These are phyloP conservation scores for Friedmanniomyces endolithicus DNA, from an alignment of 495 filamentous ascomycete species.

Conservation along the genomic window DNA sequence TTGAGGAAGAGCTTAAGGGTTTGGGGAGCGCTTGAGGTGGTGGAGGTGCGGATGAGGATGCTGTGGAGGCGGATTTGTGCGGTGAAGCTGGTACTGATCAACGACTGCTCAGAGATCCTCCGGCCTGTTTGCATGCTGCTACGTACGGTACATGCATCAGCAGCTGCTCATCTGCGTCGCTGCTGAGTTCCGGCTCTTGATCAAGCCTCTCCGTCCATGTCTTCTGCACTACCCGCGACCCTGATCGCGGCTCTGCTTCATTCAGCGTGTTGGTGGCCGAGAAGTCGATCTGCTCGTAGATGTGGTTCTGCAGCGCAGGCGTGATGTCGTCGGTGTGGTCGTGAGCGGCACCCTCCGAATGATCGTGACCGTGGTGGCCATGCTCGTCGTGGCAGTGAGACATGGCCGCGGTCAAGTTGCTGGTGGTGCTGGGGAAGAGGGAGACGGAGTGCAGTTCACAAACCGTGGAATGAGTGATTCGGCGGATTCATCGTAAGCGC, in stretches of 20 bases:
- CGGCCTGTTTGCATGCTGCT: not conserved
- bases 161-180: constrained; percentile 86
- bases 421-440: not conserved
- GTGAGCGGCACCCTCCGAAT: constrained; percentile 40
- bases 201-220: constrained; percentile 72
- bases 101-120: too few relatives aligned
- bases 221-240: constrained; percentile 69
- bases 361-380: constrained; percentile 29
- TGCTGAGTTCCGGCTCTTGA: constrained; percentile 59
- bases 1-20: constrained; percentile 80
- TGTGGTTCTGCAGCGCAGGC: constrained; percentile 71
- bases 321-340: constrained; percentile 85
- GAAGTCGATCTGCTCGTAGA: constrained; percentile 88
- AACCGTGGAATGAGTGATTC: not conserved
- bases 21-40: constrained; percentile 56
- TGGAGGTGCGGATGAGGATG: constrained; percentile 67
- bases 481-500: too few relatives aligned
- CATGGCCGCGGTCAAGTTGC: too few relatives aligned
- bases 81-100: constrained; percentile 54
- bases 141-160: constrained; percentile 80
- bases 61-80: constrained; percentile 86
- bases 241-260: constrained; percentile 55
- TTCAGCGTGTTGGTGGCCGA: constrained; percentile 75
- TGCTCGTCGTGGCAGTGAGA: constrained; percentile 30
- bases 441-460: not conserved